Evolutionary conservation across 345 rosid species (phyloP), one percentile per base, ranked within the genome.

Genomic region (thale cress (Arabidopsis thaliana)): DNA sequence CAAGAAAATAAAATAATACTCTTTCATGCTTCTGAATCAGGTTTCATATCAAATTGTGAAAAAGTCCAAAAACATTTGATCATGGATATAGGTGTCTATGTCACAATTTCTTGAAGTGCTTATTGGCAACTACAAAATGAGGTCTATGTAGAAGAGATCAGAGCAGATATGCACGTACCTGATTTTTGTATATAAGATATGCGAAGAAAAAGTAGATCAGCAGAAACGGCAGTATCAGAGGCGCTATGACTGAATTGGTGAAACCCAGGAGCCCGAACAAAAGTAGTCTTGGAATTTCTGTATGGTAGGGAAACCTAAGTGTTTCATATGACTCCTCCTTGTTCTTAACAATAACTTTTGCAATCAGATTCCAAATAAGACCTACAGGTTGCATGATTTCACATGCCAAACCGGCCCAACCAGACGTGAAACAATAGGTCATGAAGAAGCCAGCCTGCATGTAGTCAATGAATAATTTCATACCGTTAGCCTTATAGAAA

Each of bases 381-480:
- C 82, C 38, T 53, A 85, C 78, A 60, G 87, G 87, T 77, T 90
- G 97, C 82, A 92, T 77, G 61, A 92, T 56, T 84, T 92, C 97
- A 67, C 83, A 67, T 4, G 96, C 77, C 80, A 92, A 80, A 79
- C 97, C 82, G 37, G 97, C 92, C 97, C 96, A 92, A 16, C 97
- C 97, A 34, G 96, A 92, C 25, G 97, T 87, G 69, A 92, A 79
- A 63, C 90, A 87, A 60, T 92, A 92, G 32, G 99, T 92, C 87
- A 85, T 89, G 88, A 95, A 95, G 85, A 95, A 94, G 81, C 85
- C 80, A 83, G 91, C 93, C 97, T 94, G 91, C 82, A 82, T 55
- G 72, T 76, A 52, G 42, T 58, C 49, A 65, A 65, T 69, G 67
- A 44, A 44, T 44, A 44, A 13, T 44, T 44, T 44, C 48, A 13